Evolutionary conservation across 208 protist genomes (phyloP).

Genomic region (Leishmania amazonensis): DNA sequence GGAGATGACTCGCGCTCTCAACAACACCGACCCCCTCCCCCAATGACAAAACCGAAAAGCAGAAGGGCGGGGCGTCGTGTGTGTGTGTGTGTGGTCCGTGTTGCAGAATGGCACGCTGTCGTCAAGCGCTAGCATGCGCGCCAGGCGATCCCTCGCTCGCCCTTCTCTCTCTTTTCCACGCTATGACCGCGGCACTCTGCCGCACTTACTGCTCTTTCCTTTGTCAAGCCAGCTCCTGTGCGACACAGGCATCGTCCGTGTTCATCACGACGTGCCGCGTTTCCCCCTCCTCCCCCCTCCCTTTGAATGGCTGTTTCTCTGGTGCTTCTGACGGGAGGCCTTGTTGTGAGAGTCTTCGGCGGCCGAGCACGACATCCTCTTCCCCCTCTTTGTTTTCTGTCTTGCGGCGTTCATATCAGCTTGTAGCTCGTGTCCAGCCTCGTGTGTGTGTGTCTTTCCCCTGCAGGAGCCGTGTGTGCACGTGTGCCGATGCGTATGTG

Average conservation of each 20-base stretch:
- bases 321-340: too few relatives aligned
- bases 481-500: not conserved
- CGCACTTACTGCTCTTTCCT: not conserved
- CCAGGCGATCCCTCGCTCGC: not conserved
- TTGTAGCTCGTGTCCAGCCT: too few relatives aligned
- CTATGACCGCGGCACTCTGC: not conserved
- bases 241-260: not conserved
- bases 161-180: not conserved
- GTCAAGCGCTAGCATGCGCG: not conserved
- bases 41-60: not conserved
- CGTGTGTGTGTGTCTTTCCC: too few relatives aligned
- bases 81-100: not conserved
- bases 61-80: not conserved
- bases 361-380: too few relatives aligned
- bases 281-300: too few relatives aligned
- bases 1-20: not conserved
- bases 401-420: too few relatives aligned
- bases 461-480: too few relatives aligned
- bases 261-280: too few relatives aligned
- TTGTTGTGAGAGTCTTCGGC: too few relatives aligned
- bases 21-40: too few relatives aligned
- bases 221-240: not conserved
- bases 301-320: too few relatives aligned
- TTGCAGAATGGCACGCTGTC: not conserved
- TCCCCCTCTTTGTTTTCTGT: too few relatives aligned